Evolutionary conservation across 2,329 filamentous ascomycete species (phyloP).

Genomic region (Paraconiothyrium brasiliense): DNA sequence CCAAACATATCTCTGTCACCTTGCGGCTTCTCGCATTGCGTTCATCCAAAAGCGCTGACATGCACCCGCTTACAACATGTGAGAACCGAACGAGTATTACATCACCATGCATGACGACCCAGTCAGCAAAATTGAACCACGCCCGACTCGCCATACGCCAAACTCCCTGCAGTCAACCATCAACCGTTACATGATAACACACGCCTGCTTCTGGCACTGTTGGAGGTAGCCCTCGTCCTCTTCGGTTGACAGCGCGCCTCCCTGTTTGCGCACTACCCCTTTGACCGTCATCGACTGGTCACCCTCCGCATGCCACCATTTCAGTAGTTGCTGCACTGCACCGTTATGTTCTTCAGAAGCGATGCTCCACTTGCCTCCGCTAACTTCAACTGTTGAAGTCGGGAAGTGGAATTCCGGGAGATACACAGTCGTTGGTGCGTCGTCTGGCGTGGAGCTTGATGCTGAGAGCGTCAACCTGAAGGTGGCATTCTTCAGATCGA

Average conservation of each 20-base stretch:
- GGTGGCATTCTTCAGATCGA: slow-evolving; percentile 80
- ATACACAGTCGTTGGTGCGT: slow-evolving; percentile 81
- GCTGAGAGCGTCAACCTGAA: slow-evolving; percentile 79
- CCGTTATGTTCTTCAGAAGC: slow-evolving; percentile 75
- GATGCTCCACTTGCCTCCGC: slow-evolving; percentile 90
- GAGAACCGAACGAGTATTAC: slow-evolving; percentile 17
- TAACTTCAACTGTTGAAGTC: slow-evolving; percentile 76
- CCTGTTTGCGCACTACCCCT: slow-evolving; percentile 72
- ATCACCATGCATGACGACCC: slow-evolving; percentile 19
- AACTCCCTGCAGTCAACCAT: not conserved
- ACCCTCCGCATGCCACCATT: slow-evolving; percentile 93
- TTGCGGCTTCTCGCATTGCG: not conserved
- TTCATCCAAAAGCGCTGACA: not conserved
- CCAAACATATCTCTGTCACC: not conserved
- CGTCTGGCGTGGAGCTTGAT: slow-evolving; percentile 66
- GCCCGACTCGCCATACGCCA: slow-evolving; percentile 14
- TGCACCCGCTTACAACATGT: slow-evolving; percentile 5
- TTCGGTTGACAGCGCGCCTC: slow-evolving; percentile 60
- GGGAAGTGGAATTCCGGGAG: slow-evolving; percentile 95
- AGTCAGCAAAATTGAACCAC: slow-evolving; percentile 1
- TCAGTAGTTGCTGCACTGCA: slow-evolving; percentile 76
- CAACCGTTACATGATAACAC: slow-evolving; percentile 53
- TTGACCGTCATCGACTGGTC: slow-evolving; percentile 81
- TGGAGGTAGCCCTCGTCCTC: slow-evolving; percentile 85
- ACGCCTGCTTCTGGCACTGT: slow-evolving; percentile 58